A percentile compares a stretch with the other conserved stretches of the same genome.
Conservation (phyloP, 2,329 filamentous ascomycete genomes). For the Penicillium sp. region DNA sequence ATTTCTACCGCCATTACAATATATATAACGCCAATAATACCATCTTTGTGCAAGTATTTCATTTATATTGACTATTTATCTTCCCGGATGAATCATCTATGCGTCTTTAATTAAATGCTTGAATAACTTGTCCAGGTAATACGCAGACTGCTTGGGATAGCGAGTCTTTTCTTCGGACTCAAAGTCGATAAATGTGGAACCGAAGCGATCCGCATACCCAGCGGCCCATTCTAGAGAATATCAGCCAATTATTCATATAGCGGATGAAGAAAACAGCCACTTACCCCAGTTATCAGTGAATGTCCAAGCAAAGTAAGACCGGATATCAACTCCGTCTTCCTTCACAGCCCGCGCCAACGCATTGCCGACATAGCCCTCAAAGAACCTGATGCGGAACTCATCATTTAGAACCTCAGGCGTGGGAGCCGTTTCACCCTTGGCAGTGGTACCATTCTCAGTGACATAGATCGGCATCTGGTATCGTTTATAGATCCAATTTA, state of each 20-base stretch:
- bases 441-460: slow-evolving; percentile 78
- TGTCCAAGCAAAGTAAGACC: slow-evolving; percentile 77
- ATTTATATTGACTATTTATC: no score
- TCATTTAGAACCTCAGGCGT: slow-evolving; percentile 69
- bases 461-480: slow-evolving; percentile 76
- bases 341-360: slow-evolving; percentile 56
- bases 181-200: slow-evolving; percentile 76
- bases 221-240: slow-evolving; percentile 67
- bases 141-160: slow-evolving; percentile 75
- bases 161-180: slow-evolving; percentile 66
- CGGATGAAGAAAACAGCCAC: slow-evolving; percentile 25
- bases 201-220: slow-evolving; percentile 77
- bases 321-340: slow-evolving; percentile 71
- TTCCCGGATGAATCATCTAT: not conserved
- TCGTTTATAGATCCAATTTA: slow-evolving; percentile 70
- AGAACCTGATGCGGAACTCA: slow-evolving; percentile 74
- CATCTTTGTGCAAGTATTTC: not conserved
- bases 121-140: slow-evolving; percentile 67
- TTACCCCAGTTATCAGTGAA: slow-evolving; percentile 64
- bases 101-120: slow-evolving; percentile 56
- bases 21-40: no score
- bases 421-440: slow-evolving; percentile 74
- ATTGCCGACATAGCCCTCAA: slow-evolving; percentile 68
- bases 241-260: not conserved
- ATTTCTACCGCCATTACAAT: no score